Conservation (phyloP, 345 rosid genomes). For the Murraya koenigii region DNA sequence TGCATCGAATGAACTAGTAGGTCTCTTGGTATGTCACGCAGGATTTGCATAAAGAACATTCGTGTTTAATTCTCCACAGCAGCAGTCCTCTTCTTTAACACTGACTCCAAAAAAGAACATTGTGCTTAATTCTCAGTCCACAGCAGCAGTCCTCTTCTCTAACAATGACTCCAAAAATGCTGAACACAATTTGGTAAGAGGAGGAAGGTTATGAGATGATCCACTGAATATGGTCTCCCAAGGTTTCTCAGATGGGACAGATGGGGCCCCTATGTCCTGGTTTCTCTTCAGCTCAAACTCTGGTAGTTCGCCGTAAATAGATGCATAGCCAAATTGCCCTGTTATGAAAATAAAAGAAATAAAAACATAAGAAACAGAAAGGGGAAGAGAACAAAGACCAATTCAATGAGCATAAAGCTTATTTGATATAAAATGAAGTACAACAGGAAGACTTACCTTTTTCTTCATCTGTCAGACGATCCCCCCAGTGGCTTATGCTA, state of each 20-base stretch:
- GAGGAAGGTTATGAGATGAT: slow-evolving; percentile 80
- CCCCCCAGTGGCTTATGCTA: slow-evolving; percentile 27
- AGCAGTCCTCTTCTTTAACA: slow-evolving; percentile 69
- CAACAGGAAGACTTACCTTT: slow-evolving; percentile 32
- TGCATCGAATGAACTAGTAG: background rate
- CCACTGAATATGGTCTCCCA: slow-evolving; percentile 88
- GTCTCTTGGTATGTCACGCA: background rate
- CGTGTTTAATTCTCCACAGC: slow-evolving; percentile 29
- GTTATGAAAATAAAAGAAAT: background rate
- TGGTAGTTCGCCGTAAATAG: slow-evolving; percentile 72
- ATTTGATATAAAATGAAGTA: too few species aligned
- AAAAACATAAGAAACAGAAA: background rate
- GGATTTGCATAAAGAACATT: background rate
- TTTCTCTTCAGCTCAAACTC: slow-evolving; percentile 43
- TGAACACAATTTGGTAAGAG: slow-evolving; percentile 67
- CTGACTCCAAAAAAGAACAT: slow-evolving; percentile 76
- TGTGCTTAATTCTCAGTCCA: slow-evolving; percentile 34
- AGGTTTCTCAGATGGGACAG: slow-evolving; percentile 61
- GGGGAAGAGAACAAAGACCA: background rate
- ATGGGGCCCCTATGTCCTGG: slow-evolving; percentile 30
- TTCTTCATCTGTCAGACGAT: slow-evolving; percentile 39
- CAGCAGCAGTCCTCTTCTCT: slow-evolving; percentile 59
- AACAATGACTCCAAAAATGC: slow-evolving; percentile 70
- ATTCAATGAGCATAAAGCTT: background rate
- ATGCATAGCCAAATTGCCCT: slow-evolving; percentile 64